Evolutionary conservation across 2,329 filamentous ascomycete species (phyloP), one percentile per base, ranked within the genome.

Genomic region (Colletotrichum sp.): DNA sequence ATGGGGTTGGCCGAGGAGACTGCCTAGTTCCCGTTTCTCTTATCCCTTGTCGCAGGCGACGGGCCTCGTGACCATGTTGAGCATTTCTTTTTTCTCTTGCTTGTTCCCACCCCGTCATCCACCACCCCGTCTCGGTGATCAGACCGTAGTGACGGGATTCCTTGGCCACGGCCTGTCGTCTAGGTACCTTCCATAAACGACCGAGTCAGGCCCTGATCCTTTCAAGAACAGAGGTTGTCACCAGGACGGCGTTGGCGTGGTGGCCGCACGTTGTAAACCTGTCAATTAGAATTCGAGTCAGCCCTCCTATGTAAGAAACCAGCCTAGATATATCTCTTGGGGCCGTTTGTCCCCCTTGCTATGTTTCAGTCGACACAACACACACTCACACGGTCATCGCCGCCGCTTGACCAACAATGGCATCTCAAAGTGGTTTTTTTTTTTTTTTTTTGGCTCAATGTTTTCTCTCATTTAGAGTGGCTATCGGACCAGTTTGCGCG

Each of bases 351-450:
- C 28, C 34, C 63, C 69, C 73, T 65, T 69, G 63, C 34, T 24
- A 14, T 75, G 73, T 73, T 71, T 75, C 73, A 73, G 56, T 59
- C 63, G 12, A 67, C 30, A 63, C 48, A 72, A 28, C 16, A 63
- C 62, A 52, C 69, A 52, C 18, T 48, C 21, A 30, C 56, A 34
- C 30, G 28, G 18, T 38, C 21, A 59, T 21, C 18, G 32, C 63
- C 43, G 48, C 58, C 38, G 36, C 73, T 48, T 67, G 16, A 32
- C 55, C 18, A 52, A 52, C 8, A 73, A 12, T 48, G 30, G 32
- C 56, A 56, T 18, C 55, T 63, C 38, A 26, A 32, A 12, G 9
- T 10, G 7, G 21, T 34, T 34, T 34, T 5, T 16, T 34, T 14
- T 59, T 43, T 13, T 43, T 13, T 59, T 26, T 30, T 26, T 34